These are phyloP conservation scores for Rhynchospora breviuscula DNA, from an alignment of 176 grass and related monocot genomes.

Conservation along the genomic window DNA sequence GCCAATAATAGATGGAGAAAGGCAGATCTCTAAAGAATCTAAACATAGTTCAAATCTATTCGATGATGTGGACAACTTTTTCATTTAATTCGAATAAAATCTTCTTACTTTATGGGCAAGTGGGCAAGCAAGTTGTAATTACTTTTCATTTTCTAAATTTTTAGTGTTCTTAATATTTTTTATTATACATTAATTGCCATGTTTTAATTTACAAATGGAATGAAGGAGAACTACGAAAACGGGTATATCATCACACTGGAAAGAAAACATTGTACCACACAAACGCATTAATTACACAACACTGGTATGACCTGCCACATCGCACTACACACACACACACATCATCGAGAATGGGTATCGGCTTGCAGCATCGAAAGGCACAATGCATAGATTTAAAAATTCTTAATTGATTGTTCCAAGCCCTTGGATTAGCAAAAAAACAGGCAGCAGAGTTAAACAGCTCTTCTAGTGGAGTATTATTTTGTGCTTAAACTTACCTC, in stretches of 20 bases:
- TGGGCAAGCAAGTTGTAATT: not conserved
- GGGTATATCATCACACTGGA: not conserved
- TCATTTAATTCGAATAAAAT: not conserved
- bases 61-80: not conserved
- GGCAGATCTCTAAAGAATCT: not conserved
- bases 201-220: not conserved
- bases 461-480: too few relatives aligned
- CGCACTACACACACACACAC: too few relatives aligned
- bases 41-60: not conserved
- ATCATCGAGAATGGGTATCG: too few relatives aligned
- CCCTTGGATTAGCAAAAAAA: too few relatives aligned
- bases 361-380: too few relatives aligned
- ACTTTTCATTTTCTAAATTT: not conserved
- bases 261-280: not conserved
- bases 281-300: not conserved
- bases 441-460: too few relatives aligned
- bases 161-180: not conserved
- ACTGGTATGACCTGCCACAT: not conserved
- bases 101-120: not conserved
- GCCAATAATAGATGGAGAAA: constrained; percentile 10
- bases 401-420: too few relatives aligned
- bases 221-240: not conserved
- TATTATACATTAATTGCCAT: not conserved
- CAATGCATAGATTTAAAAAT: too few relatives aligned
- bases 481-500: too few relatives aligned